These are phyloP conservation scores for Dactylonectria estremocensis DNA, from an alignment of 2,329 filamentous ascomycete species.

Conservation along the genomic window DNA sequence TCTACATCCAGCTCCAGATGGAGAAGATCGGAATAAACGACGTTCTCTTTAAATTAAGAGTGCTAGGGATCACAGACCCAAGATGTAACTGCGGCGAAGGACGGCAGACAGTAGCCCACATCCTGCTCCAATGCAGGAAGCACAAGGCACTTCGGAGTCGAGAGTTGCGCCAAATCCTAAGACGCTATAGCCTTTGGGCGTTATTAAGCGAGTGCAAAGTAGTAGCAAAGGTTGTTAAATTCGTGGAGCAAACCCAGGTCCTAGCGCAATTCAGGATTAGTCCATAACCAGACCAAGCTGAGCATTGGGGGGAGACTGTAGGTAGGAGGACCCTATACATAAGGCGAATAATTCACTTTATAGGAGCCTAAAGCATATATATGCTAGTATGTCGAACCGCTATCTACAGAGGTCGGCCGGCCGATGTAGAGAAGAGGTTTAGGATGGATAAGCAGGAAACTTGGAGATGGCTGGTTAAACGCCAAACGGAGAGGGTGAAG, in stretches of 20 bases:
- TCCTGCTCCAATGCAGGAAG: constrained; percentile 21
- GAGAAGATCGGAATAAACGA: constrained; percentile 27
- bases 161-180: neutral
- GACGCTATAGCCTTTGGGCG: neutral
- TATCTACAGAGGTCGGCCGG: too few species aligned
- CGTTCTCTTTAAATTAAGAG: constrained; percentile 34
- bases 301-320: too few species aligned
- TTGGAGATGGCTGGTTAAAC: constrained; percentile 8
- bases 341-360: neutral
- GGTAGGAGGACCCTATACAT: neutral
- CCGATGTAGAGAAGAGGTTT: too few species aligned
- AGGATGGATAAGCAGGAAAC: constrained; percentile 1
- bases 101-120: too few species aligned
- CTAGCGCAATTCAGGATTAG: neutral
- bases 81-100: constrained; percentile 28
- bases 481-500: neutral
- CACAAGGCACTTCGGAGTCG: neutral
- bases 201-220: too few species aligned
- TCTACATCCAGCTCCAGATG: constrained; percentile 18
- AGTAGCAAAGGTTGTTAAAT: constrained; percentile 10
- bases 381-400: neutral
- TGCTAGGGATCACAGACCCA: constrained; percentile 18
- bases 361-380: neutral
- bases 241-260: constrained; percentile 7
- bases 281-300: too few species aligned